A percentile compares a stretch with the other conserved stretches of the same genome.
Evolutionary conservation across 148 eudicot species (phyloP).

Genomic region (Rhododendron henanense): DNA sequence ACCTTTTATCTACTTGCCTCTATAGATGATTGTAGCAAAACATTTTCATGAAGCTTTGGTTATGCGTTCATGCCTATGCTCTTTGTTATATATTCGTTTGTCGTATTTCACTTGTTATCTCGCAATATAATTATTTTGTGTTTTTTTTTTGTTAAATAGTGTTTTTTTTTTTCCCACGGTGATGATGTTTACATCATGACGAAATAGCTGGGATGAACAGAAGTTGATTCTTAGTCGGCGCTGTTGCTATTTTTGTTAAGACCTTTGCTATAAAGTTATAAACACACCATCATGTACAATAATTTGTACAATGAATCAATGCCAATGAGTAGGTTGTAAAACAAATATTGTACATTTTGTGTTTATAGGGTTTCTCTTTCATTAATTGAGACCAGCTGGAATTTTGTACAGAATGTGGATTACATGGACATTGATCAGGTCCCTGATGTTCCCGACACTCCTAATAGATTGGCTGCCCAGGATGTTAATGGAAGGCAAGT

Average conservation of each 20-base stretch:
- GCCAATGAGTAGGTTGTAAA: background rate
- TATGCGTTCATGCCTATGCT: background rate
- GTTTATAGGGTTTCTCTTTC: background rate
- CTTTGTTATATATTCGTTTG: background rate
- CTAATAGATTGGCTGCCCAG: slow-evolving; percentile 41
- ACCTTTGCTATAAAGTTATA: background rate
- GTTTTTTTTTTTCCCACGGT: background rate
- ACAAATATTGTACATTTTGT: background rate
- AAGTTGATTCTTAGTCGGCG: background rate
- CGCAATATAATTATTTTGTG: background rate
- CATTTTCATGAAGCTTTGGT: background rate
- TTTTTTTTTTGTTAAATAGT: background rate
- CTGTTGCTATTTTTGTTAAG: background rate
- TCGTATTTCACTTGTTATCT: background rate
- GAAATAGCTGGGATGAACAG: background rate
- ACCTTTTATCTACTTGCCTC: background rate
- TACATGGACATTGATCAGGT: slow-evolving; percentile 47
- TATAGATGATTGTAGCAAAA: background rate
- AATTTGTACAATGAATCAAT: background rate
- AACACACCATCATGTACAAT: background rate
- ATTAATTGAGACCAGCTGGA: background rate
- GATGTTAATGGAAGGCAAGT: slow-evolving; percentile 3
- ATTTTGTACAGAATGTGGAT: slow-evolving; percentile 37
- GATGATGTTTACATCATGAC: background rate
- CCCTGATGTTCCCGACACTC: slow-evolving; percentile 71